Base-by-base conservation (phyloP, 768 basidiomycete genomes). In the Russula abietina region DNA sequence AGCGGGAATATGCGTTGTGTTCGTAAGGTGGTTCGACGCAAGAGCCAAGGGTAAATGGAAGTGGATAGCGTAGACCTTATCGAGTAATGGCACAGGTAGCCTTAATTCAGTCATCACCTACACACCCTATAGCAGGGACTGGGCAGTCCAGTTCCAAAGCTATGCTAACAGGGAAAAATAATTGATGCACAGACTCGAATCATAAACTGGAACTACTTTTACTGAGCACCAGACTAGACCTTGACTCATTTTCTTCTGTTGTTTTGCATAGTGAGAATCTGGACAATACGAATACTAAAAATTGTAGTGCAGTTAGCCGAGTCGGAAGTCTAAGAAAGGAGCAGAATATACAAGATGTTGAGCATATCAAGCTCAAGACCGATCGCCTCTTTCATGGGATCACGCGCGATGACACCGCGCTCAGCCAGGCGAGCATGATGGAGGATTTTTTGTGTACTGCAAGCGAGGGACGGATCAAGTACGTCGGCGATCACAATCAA, bases 331-430 rank as follows among this genome's bases (percentile, higher is more conserved):
- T 58, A 55, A 12, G 16, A 57, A 48, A 36, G 2, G 45, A 6
- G 41, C 11, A 49, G 2, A 5, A 75, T 85, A 65, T 69, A 89
- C 87, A 93, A 93, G 55, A 94, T 92, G 74, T 94, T 93, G 71
- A 95, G 83, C 83, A 93, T 88, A 70, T 93, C 89, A 58, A 94
- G 80, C 71, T 93, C 87, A 56, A 93, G 78, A 49, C 83, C 79
- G 59, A 93, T 83, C 7, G 89, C 82, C 74, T 93, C 92, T 57
- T 79, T 86, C 68, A 94, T 75, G 8, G 93, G 85, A 73, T 95
- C 93, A 33, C 80, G 78, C 50, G 81, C 77, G 69, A 89, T 81
- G 43, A 73, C 67, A 51, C 91, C 90, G 65, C 77, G 75, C 70
- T 92, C 87, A 22, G 84, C 87, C 72, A 89, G 71, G 24, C 89